These are phyloP conservation scores for Daldinia vernicosa DNA, from an alignment of 495 filamentous ascomycete genomes.

Conservation along the genomic window DNA sequence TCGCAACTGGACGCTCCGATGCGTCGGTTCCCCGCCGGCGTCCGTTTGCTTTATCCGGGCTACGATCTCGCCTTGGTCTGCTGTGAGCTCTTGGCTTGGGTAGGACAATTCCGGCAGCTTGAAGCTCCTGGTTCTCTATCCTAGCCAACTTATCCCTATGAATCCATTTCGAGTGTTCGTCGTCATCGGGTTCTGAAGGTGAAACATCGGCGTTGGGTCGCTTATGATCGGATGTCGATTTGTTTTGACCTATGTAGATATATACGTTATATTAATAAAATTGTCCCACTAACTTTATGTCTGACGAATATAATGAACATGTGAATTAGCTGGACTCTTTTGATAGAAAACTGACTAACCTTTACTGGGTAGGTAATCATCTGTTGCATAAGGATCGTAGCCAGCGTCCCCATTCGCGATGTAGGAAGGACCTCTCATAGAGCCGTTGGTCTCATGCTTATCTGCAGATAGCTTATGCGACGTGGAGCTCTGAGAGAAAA, in stretches of 20 bases:
- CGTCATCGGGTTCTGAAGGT: slow-evolving; percentile 24
- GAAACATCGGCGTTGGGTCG: slow-evolving; percentile 27
- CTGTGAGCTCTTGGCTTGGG: slow-evolving; percentile 69
- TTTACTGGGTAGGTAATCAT: slow-evolving; percentile 31
- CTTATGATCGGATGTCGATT: slow-evolving; percentile 31
- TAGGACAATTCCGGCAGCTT: slow-evolving; percentile 81
- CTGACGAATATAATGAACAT: background rate
- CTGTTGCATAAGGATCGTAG: slow-evolving; percentile 30
- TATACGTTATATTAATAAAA: slow-evolving; percentile 15
- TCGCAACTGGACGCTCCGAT: slow-evolving; percentile 43
- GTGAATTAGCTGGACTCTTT: background rate
- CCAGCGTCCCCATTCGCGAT: slow-evolving; percentile 46
- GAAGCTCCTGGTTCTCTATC: slow-evolving; percentile 92
- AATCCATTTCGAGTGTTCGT: slow-evolving; percentile 85
- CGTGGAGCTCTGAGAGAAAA: slow-evolving; percentile 28
- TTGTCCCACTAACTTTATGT: background rate
- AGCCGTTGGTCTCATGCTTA: slow-evolving; percentile 31
- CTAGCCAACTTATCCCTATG: slow-evolving; percentile 93
- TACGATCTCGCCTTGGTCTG: slow-evolving; percentile 60
- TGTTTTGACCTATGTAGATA: slow-evolving; percentile 19
- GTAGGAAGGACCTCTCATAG: slow-evolving; percentile 38
- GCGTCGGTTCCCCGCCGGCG: slow-evolving; percentile 59
- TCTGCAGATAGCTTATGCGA: slow-evolving; percentile 36
- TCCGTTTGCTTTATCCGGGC: slow-evolving; percentile 42
- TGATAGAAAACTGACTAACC: slow-evolving; percentile 25